These are phyloP conservation scores for Ustilago loliicola DNA, from an alignment of 1,284 basidiomycete species.

Conservation along the genomic window DNA sequence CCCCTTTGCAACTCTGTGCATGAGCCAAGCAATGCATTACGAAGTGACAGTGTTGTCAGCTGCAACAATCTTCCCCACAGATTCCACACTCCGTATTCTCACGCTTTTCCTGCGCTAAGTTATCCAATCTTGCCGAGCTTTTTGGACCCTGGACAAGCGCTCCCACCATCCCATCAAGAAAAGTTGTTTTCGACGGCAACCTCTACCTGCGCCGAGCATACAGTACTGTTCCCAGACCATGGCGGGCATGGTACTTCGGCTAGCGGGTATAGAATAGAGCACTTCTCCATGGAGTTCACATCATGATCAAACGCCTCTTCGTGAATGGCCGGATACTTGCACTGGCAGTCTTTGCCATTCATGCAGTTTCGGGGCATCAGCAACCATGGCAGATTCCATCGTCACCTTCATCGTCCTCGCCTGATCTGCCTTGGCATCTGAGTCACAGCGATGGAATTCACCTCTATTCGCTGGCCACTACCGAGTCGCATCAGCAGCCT, in stretches of 20 bases:
- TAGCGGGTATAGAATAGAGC: too few species aligned
- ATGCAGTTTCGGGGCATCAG: neutral
- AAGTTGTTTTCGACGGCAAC: neutral
- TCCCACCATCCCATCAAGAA: neutral
- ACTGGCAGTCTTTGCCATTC: neutral
- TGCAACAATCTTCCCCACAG: neutral
- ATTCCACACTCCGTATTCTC: slow-evolving; percentile 2
- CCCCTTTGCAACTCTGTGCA: slow-evolving; percentile 3
- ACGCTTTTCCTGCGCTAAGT: neutral
- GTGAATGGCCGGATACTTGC: slow-evolving; percentile 4
- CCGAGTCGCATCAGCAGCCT: slow-evolving; percentile 19
- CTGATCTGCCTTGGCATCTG: slow-evolving; percentile 2
- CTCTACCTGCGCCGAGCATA: neutral
- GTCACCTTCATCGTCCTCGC: neutral
- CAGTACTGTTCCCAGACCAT: neutral
- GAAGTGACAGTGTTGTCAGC: slow-evolving; percentile 6
- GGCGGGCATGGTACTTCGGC: neutral
- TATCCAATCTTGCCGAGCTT: neutral
- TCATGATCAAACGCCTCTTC: slow-evolving; percentile 15
- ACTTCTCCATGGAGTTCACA: neutral
- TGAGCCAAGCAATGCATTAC: slow-evolving; percentile 14
- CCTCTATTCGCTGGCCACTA: slow-evolving; percentile 26
- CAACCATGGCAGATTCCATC: slow-evolving; percentile 22
- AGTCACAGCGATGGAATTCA: neutral
- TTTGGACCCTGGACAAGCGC: neutral